A percentile compares a stretch with the other conserved stretches of the same genome.
phyloP scores from a whole-genome alignment of 2,329 filamentous ascomycete genomes.

The Lachnellula subtilissima region DNA sequence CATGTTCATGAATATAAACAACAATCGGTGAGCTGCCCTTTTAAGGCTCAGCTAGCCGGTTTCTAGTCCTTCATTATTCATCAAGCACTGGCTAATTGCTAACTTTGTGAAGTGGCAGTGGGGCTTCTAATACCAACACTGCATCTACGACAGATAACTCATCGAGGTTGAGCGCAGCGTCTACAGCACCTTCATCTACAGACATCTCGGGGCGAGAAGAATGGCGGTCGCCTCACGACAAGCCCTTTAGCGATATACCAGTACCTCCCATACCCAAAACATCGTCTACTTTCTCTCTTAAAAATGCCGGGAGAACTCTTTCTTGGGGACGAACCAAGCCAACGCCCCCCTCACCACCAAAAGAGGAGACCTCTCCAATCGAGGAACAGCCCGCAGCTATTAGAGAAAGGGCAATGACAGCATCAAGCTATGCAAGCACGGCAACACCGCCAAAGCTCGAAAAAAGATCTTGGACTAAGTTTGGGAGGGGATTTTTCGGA shows the following conservation, averaged over 20 bases:
- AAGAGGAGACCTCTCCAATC: slow-evolving; percentile 19
- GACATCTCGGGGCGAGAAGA: slow-evolving; percentile 27
- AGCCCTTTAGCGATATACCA: slow-evolving; percentile 27
- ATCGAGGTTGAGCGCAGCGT: slow-evolving; percentile 32
- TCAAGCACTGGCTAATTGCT: neutral
- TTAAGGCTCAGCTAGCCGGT: neutral
- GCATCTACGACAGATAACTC: slow-evolving; percentile 33
- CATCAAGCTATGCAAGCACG: slow-evolving; percentile 33
- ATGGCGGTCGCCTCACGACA: slow-evolving; percentile 28
- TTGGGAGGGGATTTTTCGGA: slow-evolving; percentile 33
- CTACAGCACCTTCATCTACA: slow-evolving; percentile 32
- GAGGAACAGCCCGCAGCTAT: slow-evolving; percentile 19
- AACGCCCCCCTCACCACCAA: slow-evolving; percentile 17
- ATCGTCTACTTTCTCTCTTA: slow-evolving; percentile 28
- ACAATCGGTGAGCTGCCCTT: slow-evolving; percentile 30
- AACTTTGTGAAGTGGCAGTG: slow-evolving; percentile 31
- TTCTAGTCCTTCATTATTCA: neutral
- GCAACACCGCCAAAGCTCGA: slow-evolving; percentile 30
- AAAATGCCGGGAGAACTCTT: slow-evolving; percentile 30
- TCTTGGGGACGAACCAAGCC: slow-evolving; percentile 31
- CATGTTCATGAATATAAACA: slow-evolving; percentile 29
- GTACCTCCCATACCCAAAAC: slow-evolving; percentile 29
- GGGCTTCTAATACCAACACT: slow-evolving; percentile 33
- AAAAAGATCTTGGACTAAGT: slow-evolving; percentile 27
- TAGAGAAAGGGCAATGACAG: slow-evolving; percentile 28